Evolutionary conservation across 495 filamentous ascomycete genomes (phyloP).

Genomic region (Neurospora sublineolata): DNA sequence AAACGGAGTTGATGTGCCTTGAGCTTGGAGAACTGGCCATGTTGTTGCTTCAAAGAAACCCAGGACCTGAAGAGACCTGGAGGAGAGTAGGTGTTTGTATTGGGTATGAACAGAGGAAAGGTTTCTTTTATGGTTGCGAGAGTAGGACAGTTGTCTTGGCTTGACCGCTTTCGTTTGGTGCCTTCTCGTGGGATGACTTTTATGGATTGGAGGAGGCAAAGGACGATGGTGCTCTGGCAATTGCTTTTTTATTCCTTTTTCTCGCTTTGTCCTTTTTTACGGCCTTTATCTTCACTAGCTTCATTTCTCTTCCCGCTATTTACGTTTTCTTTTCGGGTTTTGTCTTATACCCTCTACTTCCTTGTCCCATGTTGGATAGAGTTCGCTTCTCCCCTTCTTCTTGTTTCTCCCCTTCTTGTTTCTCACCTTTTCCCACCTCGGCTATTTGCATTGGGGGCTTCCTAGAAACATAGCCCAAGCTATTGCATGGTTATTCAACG

Average conservation of each 20-base stretch:
- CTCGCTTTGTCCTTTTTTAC: neutral
- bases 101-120: constrained; percentile 15
- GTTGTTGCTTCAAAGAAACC: constrained; percentile 14
- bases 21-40: constrained; percentile 23
- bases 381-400: neutral
- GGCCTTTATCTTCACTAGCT: neutral
- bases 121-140: constrained; percentile 22
- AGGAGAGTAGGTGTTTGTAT: constrained; percentile 17
- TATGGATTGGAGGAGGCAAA: neutral
- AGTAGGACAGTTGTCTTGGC: constrained; percentile 8
- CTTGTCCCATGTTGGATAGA: neutral
- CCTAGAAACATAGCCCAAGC: neutral
- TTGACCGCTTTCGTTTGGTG: constrained; percentile 4
- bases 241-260: neutral
- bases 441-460: neutral
- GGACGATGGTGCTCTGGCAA: neutral
- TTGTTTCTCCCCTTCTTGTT: neutral
- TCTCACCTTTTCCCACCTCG: neutral
- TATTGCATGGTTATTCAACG: neutral
- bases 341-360: neutral
- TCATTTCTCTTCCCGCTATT: neutral
- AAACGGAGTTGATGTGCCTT: constrained; percentile 18
- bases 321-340: neutral
- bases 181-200: neutral
- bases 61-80: constrained; percentile 2